A percentile compares a stretch with the other conserved stretches of the same genome.
Conservation (phyloP, 192 early-diverging fungal genomes). For the Chytriomyces sp. region DNA sequence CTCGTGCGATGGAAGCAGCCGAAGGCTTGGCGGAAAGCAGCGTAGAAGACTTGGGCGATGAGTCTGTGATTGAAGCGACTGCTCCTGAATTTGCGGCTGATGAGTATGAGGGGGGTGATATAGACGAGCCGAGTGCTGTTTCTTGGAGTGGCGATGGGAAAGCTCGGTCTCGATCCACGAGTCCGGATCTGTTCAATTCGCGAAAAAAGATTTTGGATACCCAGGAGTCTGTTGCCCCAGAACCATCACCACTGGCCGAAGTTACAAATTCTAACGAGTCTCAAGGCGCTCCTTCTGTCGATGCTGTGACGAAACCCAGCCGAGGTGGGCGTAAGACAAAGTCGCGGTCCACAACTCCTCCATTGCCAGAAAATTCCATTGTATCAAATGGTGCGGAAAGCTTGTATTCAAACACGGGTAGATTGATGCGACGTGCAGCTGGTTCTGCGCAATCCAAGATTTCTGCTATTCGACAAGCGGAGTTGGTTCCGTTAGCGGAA, state of each 20-base stretch:
- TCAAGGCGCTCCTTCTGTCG: neutral
- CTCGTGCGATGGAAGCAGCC: neutral
- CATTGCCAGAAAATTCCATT: neutral
- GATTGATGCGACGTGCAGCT: slow-evolving; percentile 3
- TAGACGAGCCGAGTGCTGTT: neutral
- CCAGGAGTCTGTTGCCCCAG: neutral
- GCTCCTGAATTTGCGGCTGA: slow-evolving; percentile 10
- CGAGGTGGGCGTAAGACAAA: neutral
- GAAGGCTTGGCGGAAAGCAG: neutral
- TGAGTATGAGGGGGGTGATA: neutral
- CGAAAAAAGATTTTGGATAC: neutral
- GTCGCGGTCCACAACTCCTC: neutral
- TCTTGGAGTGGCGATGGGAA: neutral
- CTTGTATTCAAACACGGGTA: slow-evolving; percentile 1
- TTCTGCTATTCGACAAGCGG: slow-evolving; percentile 17
- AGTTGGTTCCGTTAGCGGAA: slow-evolving; percentile 17
- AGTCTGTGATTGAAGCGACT: slow-evolving; percentile 22
- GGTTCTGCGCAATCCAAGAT: slow-evolving; percentile 7
- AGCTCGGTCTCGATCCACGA: neutral
- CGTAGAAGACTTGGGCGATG: neutral
- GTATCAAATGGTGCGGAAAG: neutral
- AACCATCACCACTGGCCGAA: neutral
- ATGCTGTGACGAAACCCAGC: neutral
- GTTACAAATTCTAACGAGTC: neutral
- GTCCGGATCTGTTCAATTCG: neutral